Evolutionary conservation across 768 basidiomycete species (phyloP).

Genomic region (Termitomyces sp.): DNA sequence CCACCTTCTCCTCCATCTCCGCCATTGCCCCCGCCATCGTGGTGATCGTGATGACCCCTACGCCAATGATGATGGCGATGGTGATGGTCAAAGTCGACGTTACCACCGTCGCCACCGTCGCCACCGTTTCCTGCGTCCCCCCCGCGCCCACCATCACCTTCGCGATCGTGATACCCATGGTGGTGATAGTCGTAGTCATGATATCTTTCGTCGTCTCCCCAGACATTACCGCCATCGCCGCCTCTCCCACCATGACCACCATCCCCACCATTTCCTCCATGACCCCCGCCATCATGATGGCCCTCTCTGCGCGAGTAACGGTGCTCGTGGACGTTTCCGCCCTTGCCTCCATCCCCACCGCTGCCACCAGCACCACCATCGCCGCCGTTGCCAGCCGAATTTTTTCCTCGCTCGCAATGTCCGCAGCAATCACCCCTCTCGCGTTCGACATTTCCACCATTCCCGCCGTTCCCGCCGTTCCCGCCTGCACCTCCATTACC

Average conservation of each 20-base stretch:
- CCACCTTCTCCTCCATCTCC: neutral
- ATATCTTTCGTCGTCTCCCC: neutral
- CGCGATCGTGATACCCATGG: neutral
- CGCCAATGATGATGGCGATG: neutral
- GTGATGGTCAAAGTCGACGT: neutral
- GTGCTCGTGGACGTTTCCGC: neutral
- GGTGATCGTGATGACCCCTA: neutral
- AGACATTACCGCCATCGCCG: neutral
- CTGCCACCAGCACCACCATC: slow-evolving; percentile 6
- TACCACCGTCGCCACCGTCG: neutral
- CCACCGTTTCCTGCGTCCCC: neutral
- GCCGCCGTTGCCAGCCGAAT: slow-evolving; percentile 1
- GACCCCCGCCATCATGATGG: neutral
- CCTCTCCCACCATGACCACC: neutral
- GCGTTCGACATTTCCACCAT: slow-evolving; percentile 1
- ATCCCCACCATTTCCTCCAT: neutral
- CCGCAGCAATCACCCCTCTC: slow-evolving; percentile 1
- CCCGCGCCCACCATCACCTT: neutral
- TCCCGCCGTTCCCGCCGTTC: neutral
- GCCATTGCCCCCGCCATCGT: neutral
- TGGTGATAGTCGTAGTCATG: neutral
- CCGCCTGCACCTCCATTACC: slow-evolving; percentile 5
- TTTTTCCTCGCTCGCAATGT: neutral
- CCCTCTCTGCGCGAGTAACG: neutral
- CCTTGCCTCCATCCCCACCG: slow-evolving; percentile 6